Base-by-base conservation (phyloP, 2,329 filamentous ascomycete species). In the Exophiala spinifera region DNA sequence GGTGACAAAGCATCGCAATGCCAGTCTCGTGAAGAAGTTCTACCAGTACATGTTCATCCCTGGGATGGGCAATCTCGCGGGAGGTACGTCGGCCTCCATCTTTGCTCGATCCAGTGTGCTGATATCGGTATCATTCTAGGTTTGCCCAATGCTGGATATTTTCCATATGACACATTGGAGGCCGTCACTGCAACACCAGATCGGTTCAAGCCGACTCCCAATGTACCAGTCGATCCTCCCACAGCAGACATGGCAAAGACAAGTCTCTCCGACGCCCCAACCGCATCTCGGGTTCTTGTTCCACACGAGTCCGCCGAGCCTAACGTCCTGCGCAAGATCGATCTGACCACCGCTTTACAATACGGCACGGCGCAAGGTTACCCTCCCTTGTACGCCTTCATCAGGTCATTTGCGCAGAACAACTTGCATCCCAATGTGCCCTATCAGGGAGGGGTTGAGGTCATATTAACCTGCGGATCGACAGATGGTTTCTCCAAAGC, bases 111-210 rank as follows among this genome's bases (percentile, higher is more conserved):
- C 28, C 14, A 48, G 21, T 43, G 37, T 37, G 23, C 51, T 57
- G 37, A 63, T 40, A 46, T n/a, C 33, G 37, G 62, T 40, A 46
- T n/a, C 33, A 36, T 33, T 44, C 25, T 60, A 91, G 89, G 89
- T 56, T 81, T 95, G 19, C 91, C 91, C 14, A 86, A 94, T 70
- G 78, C 86, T 36, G 80, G 81, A 54, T 89, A 89, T 73, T 96
- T 96, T 67, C 91, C 91, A 7, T 96, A 88, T 71, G 91, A 96
- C 65, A 94, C 90, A 0, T 83, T 96, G 59, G 89, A 95, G 72
- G 89, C 91, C 37, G 84, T 87, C 61, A 83, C 87, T 57, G 89
- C 89, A 28, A 81, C 82, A 58, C 85, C 89, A 6, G 77, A 87
- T 60, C 82, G 91, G 70, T 94, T 88, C 79, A 78, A 81, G 31